These are phyloP conservation scores for Phytophthora agathidicida DNA, from an alignment of 352 stramenopile species.

Conservation along the genomic window DNA sequence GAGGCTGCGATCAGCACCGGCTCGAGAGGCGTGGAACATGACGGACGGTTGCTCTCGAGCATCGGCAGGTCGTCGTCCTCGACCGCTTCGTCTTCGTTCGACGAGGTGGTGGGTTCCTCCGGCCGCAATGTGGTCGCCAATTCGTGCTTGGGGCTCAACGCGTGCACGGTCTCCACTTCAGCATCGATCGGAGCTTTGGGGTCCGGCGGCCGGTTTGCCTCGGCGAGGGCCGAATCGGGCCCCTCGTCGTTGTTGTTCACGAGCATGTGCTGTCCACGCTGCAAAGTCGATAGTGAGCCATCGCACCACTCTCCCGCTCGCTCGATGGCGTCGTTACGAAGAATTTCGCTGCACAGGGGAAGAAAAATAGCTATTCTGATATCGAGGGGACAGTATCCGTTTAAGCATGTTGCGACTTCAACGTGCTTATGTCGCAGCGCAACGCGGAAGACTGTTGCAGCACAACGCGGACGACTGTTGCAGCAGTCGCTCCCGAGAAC, in stretches of 20 bases:
- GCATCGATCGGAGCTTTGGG: constrained; percentile 7
- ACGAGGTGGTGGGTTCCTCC: constrained; percentile 7
- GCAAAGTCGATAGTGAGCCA: constrained; percentile 35
- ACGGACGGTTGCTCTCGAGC: constrained; percentile 36
- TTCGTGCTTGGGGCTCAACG: constrained; percentile 24
- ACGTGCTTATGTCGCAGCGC: constrained; percentile 12
- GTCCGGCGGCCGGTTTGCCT: constrained; percentile 14
- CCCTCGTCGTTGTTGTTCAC: constrained; percentile 36
- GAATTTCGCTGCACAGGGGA: not conserved
- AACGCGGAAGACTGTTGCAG: constrained; percentile 12
- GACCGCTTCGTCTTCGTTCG: constrained; percentile 27
- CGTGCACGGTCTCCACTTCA: not conserved
- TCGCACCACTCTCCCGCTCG: no score
- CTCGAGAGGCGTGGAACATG: constrained; percentile 12
- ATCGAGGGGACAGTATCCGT: no score
- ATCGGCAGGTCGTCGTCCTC: constrained; percentile 40
- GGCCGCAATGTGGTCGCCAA: constrained; percentile 19
- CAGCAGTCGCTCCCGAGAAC: not conserved
- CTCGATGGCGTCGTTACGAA: constrained; percentile 8
- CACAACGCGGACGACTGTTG: not conserved
- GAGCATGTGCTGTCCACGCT: constrained; percentile 25
- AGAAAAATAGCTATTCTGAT: constrained; percentile 30
- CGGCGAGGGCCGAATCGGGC: constrained; percentile 19
- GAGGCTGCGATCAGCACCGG: constrained; percentile 17
- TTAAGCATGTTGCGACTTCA: constrained; percentile 30